Percentiles rank a stretch among this genome's conserved stretches.
phyloP scores from a whole-genome alignment of 2,329 filamentous ascomycete genomes.

The Sporothrix schenckii region DNA sequence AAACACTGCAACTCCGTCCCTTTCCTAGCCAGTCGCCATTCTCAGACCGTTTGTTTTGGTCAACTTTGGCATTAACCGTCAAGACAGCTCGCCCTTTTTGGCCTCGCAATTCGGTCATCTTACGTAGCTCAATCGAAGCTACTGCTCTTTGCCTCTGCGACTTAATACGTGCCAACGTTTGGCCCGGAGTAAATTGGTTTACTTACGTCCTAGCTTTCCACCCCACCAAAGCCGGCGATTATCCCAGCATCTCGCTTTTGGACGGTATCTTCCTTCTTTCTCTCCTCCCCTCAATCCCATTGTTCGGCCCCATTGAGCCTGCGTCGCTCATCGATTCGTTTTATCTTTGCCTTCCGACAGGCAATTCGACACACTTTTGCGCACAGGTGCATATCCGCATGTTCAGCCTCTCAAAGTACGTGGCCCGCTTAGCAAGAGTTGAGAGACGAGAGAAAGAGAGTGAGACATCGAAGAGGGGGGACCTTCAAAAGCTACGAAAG shows the following conservation, averaged over 20 bases:
- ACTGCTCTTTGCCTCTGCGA: background rate
- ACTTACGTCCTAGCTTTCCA: slow-evolving; percentile 13
- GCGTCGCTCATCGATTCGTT: background rate
- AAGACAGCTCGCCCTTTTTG: background rate
- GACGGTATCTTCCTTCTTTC: background rate
- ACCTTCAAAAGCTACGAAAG: slow-evolving; percentile 17
- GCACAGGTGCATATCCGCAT: slow-evolving; percentile 22
- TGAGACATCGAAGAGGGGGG: slow-evolving; percentile 23
- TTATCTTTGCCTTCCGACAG: slow-evolving; percentile 2
- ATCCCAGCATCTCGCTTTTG: background rate
- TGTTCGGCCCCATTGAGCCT: slow-evolving; percentile 14
- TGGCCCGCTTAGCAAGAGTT: slow-evolving; percentile 14
- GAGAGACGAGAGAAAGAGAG: slow-evolving; percentile 23
- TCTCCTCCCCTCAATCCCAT: background rate
- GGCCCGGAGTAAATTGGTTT: slow-evolving; percentile 12
- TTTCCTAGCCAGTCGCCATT: background rate
- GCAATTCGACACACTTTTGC: slow-evolving; percentile 15
- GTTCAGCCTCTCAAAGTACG: slow-evolving; percentile 14
- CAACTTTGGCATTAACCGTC: background rate
- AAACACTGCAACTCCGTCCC: background rate
- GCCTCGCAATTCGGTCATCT: background rate
- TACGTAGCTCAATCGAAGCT: slow-evolving; percentile 27
- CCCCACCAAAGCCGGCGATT: slow-evolving; percentile 4
- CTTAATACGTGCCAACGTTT: background rate
- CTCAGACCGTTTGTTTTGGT: background rate